These are phyloP conservation scores for Tulasnella sp. DNA, from an alignment of 768 basidiomycete genomes.

Conservation along the genomic window DNA sequence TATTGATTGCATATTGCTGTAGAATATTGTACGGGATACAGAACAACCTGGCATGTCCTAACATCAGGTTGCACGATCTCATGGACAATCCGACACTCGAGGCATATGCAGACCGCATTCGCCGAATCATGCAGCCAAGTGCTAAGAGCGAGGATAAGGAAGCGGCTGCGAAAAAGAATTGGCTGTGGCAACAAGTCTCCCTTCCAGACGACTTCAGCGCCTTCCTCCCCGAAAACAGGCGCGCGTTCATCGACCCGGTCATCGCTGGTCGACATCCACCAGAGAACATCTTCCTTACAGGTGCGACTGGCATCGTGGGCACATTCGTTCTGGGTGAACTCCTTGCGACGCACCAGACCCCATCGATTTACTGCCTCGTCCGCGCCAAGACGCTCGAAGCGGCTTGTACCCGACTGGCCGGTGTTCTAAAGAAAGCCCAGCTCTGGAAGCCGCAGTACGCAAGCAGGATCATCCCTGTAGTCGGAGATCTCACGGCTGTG, in stretches of 20 bases:
- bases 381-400: constrained; percentile 4
- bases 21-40: neutral
- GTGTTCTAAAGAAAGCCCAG: neutral
- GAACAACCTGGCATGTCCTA: neutral
- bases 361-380: constrained; percentile 6
- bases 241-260: neutral
- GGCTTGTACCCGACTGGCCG: neutral
- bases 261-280: neutral
- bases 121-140: neutral
- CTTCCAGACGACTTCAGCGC: constrained; percentile 5
- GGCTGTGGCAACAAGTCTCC: constrained; percentile 12
- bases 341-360: neutral
- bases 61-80: neutral
- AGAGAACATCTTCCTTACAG: neutral
- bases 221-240: neutral
- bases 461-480: constrained; percentile 8
- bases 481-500: neutral
- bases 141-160: neutral
- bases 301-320: neutral
- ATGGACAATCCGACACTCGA: neutral
- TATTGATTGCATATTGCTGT: neutral
- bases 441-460: constrained; percentile 8
- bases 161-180: neutral
- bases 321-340: constrained; percentile 10
- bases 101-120: neutral